phyloP scores from a whole-genome alignment of 192 early-diverging fungal genomes.

The Jimgerdemannia lactiflua region DNA sequence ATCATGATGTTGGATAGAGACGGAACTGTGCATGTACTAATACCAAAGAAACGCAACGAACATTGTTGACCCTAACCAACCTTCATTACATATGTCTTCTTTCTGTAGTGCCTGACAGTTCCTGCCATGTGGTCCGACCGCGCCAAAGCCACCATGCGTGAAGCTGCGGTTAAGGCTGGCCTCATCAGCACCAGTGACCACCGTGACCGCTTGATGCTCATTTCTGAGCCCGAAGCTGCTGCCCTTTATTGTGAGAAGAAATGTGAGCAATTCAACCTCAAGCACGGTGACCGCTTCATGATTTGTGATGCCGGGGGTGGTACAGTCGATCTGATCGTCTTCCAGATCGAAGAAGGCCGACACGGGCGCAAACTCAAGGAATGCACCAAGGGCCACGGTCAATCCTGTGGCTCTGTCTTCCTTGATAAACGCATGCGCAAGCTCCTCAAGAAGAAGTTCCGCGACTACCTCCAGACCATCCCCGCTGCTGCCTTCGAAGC shows the following conservation, averaged over 20 bases:
- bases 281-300: constrained; percentile 48
- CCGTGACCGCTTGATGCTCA: constrained; percentile 40
- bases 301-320: constrained; percentile 57
- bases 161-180: constrained; percentile 47
- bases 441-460: constrained; percentile 42
- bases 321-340: constrained; percentile 53
- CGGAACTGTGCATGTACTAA: no score
- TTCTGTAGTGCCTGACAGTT: constrained; percentile 41
- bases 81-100: background rate
- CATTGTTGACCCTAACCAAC: background rate
- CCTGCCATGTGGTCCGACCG: constrained; percentile 54
- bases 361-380: constrained; percentile 33
- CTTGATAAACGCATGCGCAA: constrained; percentile 44
- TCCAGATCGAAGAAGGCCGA: constrained; percentile 42
- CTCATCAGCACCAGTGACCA: constrained; percentile 40
- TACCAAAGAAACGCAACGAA: no score
- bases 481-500: constrained; percentile 41
- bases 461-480: constrained; percentile 36
- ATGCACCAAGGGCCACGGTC: constrained; percentile 40
- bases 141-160: constrained; percentile 53
- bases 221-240: constrained; percentile 50
- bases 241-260: constrained; percentile 53
- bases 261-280: constrained; percentile 46
- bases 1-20: background rate
- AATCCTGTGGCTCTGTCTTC: constrained; percentile 45